A percentile compares a stretch with the other conserved stretches of the same genome.
Evolutionary conservation across 2,329 filamentous ascomycete genomes (phyloP).

Genomic region (Cercospora berteroae): DNA sequence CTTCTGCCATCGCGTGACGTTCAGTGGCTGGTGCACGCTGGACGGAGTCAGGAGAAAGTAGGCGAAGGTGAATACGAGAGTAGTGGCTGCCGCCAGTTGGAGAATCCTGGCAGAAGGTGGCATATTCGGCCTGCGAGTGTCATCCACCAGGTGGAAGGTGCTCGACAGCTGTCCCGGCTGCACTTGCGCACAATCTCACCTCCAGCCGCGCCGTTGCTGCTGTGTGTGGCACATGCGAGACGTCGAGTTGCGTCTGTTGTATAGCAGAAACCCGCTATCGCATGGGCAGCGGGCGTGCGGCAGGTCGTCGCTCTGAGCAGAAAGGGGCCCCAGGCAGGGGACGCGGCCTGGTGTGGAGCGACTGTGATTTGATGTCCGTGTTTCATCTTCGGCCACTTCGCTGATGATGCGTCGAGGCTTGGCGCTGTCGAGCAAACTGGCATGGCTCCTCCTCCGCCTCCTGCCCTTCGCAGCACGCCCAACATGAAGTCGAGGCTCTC

Average conservation of each 20-base stretch:
- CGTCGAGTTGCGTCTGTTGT: not conserved
- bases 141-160: not conserved
- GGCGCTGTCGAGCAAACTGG: not conserved
- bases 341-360: not conserved
- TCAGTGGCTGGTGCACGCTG: not conserved
- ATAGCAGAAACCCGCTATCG: not conserved
- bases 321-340: not conserved
- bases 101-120: constrained; percentile 8
- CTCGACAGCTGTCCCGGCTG: not conserved
- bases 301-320: not conserved
- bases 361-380: not conserved
- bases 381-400: not conserved
- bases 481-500: not conserved
- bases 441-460: not conserved
- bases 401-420: not conserved
- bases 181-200: constrained; percentile 1
- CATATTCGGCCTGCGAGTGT: not conserved
- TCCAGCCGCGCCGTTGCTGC: not conserved
- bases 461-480: not conserved
- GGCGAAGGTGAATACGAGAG: constrained; percentile 20
- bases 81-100: constrained; percentile 17
- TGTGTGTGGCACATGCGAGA: not conserved
- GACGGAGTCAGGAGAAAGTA: constrained; percentile 21
- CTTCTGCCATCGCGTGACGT: constrained; percentile 17
- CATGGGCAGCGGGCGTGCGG: not conserved